A percentile compares a stretch with the other conserved stretches of the same genome.
These are phyloP conservation scores for Paraphoma sp. DNA, from an alignment of 2,329 filamentous ascomycete genomes.

Conservation along the genomic window DNA sequence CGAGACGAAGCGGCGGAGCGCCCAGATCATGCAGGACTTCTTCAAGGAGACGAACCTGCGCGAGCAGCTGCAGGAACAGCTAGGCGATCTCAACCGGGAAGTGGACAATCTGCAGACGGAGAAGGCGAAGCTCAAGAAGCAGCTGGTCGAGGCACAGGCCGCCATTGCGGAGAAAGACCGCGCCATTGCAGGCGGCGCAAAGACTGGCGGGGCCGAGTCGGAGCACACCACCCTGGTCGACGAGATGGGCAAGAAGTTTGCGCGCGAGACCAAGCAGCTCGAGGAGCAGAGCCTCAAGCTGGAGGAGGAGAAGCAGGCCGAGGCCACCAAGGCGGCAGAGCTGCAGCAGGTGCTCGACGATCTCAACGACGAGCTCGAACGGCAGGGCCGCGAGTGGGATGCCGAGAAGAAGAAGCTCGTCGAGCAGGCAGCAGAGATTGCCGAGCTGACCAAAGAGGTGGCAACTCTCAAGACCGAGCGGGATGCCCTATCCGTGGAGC, in stretches of 20 bases:
- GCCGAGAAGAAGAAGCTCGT: conserved; percentile 44
- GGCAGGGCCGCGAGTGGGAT: conserved; percentile 44
- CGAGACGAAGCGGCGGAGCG: conserved; percentile 41
- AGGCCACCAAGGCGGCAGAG: conserved; percentile 40
- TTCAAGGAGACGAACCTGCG: conserved; percentile 47
- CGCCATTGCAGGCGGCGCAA: conserved; percentile 26
- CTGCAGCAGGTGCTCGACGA: conserved; percentile 45
- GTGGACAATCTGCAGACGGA: conserved; percentile 41
- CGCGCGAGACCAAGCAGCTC: conserved; percentile 39
- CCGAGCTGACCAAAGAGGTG: conserved; percentile 31
- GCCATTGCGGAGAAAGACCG: conserved; percentile 42
- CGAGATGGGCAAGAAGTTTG: conserved; percentile 46
- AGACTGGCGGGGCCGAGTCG: conserved; percentile 20
- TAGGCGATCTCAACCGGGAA: conserved; percentile 40
- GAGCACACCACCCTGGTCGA: conserved; percentile 36
- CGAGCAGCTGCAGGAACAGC: conserved; percentile 45
- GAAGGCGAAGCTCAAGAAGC: conserved; percentile 38
- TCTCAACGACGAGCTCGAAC: conserved; percentile 43
- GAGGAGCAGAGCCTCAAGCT: conserved; percentile 41
- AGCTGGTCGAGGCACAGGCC: conserved; percentile 39
- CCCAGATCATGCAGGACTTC: conserved; percentile 48
- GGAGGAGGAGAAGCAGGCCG: conserved; percentile 38
- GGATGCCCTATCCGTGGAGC: conserved; percentile 29
- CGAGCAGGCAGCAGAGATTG: conserved; percentile 39
- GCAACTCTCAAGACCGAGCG: conserved; percentile 31